Percentiles rank a stretch among this genome's conserved stretches.
Conservation (phyloP, 352 stramenopile species). For the Bremia lactucae region DNA sequence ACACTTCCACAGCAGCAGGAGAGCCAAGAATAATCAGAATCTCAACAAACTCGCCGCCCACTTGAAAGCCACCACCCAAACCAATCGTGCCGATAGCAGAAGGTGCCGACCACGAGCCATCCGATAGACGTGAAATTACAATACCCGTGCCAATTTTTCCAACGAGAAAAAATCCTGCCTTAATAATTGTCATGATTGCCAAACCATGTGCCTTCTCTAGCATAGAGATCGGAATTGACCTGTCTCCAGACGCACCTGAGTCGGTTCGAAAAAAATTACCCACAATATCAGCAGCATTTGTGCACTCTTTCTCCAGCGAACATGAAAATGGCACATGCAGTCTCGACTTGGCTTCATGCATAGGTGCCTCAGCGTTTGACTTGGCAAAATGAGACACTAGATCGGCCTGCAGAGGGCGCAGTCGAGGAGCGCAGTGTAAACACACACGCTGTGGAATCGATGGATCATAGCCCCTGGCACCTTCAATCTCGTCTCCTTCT, state of each 20-base stretch:
- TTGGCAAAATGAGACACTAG: slow-evolving; percentile 33
- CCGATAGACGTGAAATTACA: slow-evolving; percentile 59
- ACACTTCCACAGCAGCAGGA: slow-evolving; percentile 72
- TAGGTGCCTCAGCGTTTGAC: slow-evolving; percentile 30
- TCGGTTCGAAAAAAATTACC: slow-evolving; percentile 58
- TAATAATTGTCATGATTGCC: slow-evolving; percentile 45
- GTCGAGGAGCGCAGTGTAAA: slow-evolving; percentile 32
- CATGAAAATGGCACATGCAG: slow-evolving; percentile 44
- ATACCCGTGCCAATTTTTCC: slow-evolving; percentile 62
- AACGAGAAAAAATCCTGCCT: slow-evolving; percentile 42
- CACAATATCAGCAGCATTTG: slow-evolving; percentile 52
- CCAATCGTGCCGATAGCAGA: slow-evolving; percentile 83
- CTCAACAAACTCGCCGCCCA: slow-evolving; percentile 86
- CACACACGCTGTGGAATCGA: slow-evolving; percentile 50
- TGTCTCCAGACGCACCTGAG: slow-evolving; percentile 32
- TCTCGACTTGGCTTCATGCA: slow-evolving; percentile 27
- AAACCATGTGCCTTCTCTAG: slow-evolving; percentile 42
- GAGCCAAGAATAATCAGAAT: slow-evolving; percentile 88
- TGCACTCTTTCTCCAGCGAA: slow-evolving; percentile 47
- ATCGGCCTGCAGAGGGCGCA: slow-evolving; percentile 39
- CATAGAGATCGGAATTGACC: slow-evolving; percentile 34
- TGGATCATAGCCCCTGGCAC: slow-evolving; percentile 39
- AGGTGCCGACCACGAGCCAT: slow-evolving; percentile 79
- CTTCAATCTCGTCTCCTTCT: slow-evolving; percentile 32
- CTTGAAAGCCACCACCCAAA: slow-evolving; percentile 64